Conservation (phyloP, 2,329 filamentous ascomycete genomes). For the Trichoderma sp. region DNA sequence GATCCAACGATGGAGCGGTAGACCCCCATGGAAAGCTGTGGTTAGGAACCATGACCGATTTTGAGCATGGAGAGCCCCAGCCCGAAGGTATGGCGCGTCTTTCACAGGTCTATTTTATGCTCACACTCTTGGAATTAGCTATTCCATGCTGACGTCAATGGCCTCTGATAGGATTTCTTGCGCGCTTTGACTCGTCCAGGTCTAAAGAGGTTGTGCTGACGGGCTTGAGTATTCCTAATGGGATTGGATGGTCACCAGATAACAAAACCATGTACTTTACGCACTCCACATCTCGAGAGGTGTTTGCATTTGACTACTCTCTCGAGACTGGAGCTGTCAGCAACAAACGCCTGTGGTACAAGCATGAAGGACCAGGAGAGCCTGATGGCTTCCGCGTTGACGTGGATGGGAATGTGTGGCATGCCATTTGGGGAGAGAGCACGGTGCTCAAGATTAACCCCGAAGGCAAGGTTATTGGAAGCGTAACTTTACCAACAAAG, state of each 20-base stretch:
- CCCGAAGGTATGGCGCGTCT: slow-evolving; percentile 53
- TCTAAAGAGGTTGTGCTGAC: slow-evolving; percentile 62
- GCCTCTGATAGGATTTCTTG: slow-evolving; percentile 62
- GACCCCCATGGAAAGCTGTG: slow-evolving; percentile 82
- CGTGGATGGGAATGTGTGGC: slow-evolving; percentile 83
- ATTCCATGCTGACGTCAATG: neutral
- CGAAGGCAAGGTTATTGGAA: slow-evolving; percentile 69
- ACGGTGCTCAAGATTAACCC: slow-evolving; percentile 74
- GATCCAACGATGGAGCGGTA: slow-evolving; percentile 79
- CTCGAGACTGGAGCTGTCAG: slow-evolving; percentile 62
- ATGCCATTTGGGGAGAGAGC: slow-evolving; percentile 77
- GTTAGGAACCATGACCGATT: slow-evolving; percentile 84
- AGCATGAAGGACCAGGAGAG: slow-evolving; percentile 63
- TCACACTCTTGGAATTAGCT: neutral
- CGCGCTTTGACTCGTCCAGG: slow-evolving; percentile 61
- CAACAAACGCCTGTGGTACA: slow-evolving; percentile 73
- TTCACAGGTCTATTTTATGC: neutral
- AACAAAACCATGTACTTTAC: slow-evolving; percentile 79
- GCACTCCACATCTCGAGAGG: slow-evolving; percentile 69
- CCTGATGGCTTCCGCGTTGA: slow-evolving; percentile 89
- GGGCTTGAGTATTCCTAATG: slow-evolving; percentile 78
- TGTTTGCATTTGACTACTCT: slow-evolving; percentile 77
- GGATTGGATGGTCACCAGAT: slow-evolving; percentile 76
- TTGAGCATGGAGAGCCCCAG: slow-evolving; percentile 57
- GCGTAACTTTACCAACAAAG: slow-evolving; percentile 73